Evolutionary conservation across 805 yeast genomes (phyloP).

Genomic region (Metschnikowia santaceciliae): DNA sequence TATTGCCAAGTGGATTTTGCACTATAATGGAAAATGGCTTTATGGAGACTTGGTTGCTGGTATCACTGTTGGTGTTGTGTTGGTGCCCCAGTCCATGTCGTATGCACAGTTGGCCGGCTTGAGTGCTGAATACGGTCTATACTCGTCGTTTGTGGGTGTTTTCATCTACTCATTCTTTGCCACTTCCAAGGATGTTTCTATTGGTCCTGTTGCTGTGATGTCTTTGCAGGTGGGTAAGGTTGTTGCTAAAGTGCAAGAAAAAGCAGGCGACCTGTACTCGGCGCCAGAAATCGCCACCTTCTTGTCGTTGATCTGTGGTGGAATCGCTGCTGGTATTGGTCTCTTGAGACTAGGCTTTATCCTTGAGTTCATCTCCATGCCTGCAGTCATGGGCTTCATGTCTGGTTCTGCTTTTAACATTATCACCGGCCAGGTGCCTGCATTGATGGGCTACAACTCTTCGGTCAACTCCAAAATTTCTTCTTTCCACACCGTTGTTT

Average conservation of each 20-base stretch:
- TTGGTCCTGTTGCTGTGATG: slow-evolving; percentile 98
- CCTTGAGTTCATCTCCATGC: slow-evolving; percentile 82
- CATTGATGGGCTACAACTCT: slow-evolving; percentile 68
- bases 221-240: slow-evolving; percentile 80
- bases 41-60: slow-evolving; percentile 86
- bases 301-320: slow-evolving; percentile 78
- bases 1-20: slow-evolving; percentile 75
- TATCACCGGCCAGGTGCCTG: slow-evolving; percentile 82
- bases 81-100: slow-evolving; percentile 95
- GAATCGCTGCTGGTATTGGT: slow-evolving; percentile 79
- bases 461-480: slow-evolving; percentile 68
- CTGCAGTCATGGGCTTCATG: slow-evolving; percentile 94
- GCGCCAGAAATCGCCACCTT: slow-evolving; percentile 79
- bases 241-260: slow-evolving; percentile 53
- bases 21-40: slow-evolving; percentile 78
- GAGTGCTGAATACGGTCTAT: slow-evolving; percentile 79
- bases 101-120: slow-evolving; percentile 85
- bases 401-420: slow-evolving; percentile 89
- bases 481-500: slow-evolving; percentile 64
- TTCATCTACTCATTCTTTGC: slow-evolving; percentile 87
- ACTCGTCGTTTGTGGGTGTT: slow-evolving; percentile 90
- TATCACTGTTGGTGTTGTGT: slow-evolving; percentile 85
- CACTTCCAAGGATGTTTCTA: slow-evolving; percentile 90
- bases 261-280: slow-evolving; percentile 40
- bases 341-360: slow-evolving; percentile 80